A percentile compares a stretch with the other conserved stretches of the same genome.
Conservation (phyloP, 2,329 filamentous ascomycete genomes). For the Neopestalotiopsis sp. region DNA sequence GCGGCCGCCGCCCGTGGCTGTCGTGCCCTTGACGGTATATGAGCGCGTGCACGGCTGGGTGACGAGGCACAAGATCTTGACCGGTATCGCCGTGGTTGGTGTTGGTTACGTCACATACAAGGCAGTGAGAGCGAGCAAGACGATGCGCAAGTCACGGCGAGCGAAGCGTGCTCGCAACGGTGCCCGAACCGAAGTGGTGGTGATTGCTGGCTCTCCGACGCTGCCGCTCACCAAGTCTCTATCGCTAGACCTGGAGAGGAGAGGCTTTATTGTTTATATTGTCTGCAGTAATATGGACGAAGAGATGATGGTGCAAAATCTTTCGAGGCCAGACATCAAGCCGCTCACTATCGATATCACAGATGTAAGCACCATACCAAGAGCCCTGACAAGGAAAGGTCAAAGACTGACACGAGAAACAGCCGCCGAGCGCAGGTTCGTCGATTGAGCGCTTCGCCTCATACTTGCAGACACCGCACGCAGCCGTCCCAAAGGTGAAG, state of each 20-base stretch:
- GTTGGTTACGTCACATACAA: slow-evolving; percentile 68
- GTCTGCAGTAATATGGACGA: slow-evolving; percentile 87
- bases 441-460: slow-evolving; percentile 75
- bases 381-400: background rate
- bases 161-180: slow-evolving; percentile 83
- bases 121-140: slow-evolving; percentile 55
- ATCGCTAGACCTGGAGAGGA: slow-evolving; percentile 83
- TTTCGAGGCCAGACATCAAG: slow-evolving; percentile 81
- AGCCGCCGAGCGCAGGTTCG: slow-evolving; percentile 71
- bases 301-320: slow-evolving; percentile 75
- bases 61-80: slow-evolving; percentile 72
- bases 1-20: slow-evolving; percentile 41
- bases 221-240: slow-evolving; percentile 85
- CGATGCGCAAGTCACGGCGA: slow-evolving; percentile 70
- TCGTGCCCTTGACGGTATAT: slow-evolving; percentile 39
- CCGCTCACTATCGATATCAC: slow-evolving; percentile 83
- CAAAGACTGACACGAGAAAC: slow-evolving; percentile 3
- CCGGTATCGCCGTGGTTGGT: slow-evolving; percentile 72
- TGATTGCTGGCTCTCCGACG: slow-evolving; percentile 86
- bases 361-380: slow-evolving; percentile 61
- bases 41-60: slow-evolving; percentile 75
- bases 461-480: slow-evolving; percentile 75
- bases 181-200: slow-evolving; percentile 82
- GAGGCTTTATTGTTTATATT: slow-evolving; percentile 92
- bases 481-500: slow-evolving; percentile 76